phyloP scores from a whole-genome alignment of 2,329 filamentous ascomycete genomes.

The Ramichloridium luteum region DNA sequence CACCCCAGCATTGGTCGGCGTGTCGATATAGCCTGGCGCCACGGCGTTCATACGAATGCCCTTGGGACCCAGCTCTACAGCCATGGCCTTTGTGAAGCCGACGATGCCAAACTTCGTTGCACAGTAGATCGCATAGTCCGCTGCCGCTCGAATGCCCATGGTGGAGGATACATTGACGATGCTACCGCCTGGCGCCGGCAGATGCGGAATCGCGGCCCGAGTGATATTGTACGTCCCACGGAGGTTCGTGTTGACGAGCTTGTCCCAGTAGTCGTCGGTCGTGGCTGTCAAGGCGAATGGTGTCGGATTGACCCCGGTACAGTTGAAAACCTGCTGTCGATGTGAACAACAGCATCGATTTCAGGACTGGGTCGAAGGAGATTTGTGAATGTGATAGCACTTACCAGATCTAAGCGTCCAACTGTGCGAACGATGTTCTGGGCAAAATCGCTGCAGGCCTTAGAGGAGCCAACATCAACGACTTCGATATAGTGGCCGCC shows the following conservation, averaged over 20 bases:
- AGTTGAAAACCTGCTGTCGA: too few relatives aligned
- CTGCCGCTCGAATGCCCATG: constrained; percentile 25
- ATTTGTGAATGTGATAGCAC: too few relatives aligned
- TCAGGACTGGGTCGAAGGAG: too few relatives aligned
- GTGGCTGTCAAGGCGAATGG: constrained; percentile 25
- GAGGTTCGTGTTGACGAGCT: constrained; percentile 28
- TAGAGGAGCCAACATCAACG: constrained; percentile 21
- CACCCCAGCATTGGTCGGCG: constrained; percentile 38
- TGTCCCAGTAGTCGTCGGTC: constrained; percentile 33
- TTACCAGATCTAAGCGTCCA: constrained; percentile 25
- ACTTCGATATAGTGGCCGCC: constrained; percentile 6
- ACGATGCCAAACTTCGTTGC: constrained; percentile 33
- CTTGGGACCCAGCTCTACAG: constrained; percentile 26
- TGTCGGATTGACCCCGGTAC: constrained; percentile 28
- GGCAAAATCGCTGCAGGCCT: constrained; percentile 17
- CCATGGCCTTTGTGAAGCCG: constrained; percentile 35
- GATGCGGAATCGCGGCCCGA: constrained; percentile 30
- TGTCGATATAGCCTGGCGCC: constrained; percentile 34
- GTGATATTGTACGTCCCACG: constrained; percentile 31
- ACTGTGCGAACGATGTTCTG: constrained; percentile 13
- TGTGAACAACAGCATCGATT: too few relatives aligned
- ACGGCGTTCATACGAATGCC: constrained; percentile 30
- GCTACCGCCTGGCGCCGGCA: constrained; percentile 20
- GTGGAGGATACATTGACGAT: constrained; percentile 34
- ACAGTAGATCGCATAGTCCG: constrained; percentile 31